phyloP scores from a whole-genome alignment of 805 yeast species.

The Candida coquimbonensis region DNA sequence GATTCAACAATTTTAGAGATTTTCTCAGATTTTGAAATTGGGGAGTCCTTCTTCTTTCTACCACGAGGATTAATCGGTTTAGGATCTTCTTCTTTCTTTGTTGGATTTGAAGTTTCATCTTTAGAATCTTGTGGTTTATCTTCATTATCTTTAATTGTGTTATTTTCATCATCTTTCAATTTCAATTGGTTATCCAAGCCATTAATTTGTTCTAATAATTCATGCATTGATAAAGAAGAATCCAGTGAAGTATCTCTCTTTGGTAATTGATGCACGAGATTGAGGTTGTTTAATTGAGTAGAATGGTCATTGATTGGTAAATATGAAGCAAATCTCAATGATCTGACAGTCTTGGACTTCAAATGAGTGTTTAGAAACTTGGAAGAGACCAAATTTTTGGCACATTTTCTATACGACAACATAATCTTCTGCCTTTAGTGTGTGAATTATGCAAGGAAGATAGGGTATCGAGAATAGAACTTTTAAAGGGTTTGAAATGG shows the following conservation, averaged over 20 bases:
- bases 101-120: background rate
- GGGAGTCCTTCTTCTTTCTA: conserved; percentile 23
- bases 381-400: conserved; percentile 1
- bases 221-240: conserved; percentile 12
- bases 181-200: conserved; percentile 9
- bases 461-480: background rate
- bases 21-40: conserved; percentile 18
- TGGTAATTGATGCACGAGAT: background rate
- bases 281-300: background rate
- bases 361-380: background rate
- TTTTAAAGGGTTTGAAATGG: background rate
- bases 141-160: background rate
- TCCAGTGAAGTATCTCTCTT: conserved; percentile 1
- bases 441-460: background rate
- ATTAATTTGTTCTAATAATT: conserved; percentile 19
- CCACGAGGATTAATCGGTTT: conserved; percentile 9
- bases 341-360: background rate
- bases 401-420: conserved; percentile 7
- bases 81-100: background rate
- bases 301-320: background rate
- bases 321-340: conserved; percentile 8
- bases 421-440: background rate
- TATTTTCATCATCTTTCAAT: conserved; percentile 7
- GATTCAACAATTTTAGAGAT: conserved; percentile 10
- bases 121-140: conserved; percentile 4